A percentile compares a stretch with the other conserved stretches of the same genome.
These are phyloP conservation scores for Penicillium sumatraense DNA, from an alignment of 2,329 filamentous ascomycete species.

Conservation along the genomic window DNA sequence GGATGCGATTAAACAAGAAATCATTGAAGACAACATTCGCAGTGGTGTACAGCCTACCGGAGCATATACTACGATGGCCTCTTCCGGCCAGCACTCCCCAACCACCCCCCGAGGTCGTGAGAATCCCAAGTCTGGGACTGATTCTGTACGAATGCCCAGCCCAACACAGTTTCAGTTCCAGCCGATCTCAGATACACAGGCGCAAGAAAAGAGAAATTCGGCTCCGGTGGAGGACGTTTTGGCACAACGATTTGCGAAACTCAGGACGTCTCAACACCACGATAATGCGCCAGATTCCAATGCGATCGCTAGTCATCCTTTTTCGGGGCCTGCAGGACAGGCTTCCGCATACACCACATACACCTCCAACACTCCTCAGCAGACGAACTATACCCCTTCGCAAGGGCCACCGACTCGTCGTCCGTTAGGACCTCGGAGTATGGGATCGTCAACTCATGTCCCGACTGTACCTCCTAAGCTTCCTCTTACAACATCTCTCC, in stretches of 20 bases:
- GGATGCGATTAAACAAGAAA: conserved; percentile 47
- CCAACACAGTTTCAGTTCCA: conserved; percentile 45
- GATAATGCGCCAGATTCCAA: conserved; percentile 3
- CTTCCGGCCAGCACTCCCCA: conserved; percentile 16
- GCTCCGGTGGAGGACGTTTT: conserved; percentile 40
- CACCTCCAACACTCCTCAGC: conserved; percentile 17
- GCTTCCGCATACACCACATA: conserved; percentile 19
- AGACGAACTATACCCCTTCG: conserved; percentile 16
- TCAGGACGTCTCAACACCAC: conserved; percentile 33
- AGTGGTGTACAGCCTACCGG: conserved; percentile 34
- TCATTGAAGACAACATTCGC: conserved; percentile 42
- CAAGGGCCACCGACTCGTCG: conserved; percentile 32
- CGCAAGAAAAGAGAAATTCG: conserved; percentile 30
- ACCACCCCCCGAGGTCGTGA: conserved; percentile 29
- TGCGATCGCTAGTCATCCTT: conserved; percentile 3
- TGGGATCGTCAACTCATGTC: conserved; percentile 40
- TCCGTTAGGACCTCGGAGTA: conserved; percentile 49
- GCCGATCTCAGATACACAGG: conserved; percentile 24
- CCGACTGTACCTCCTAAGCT: conserved; percentile 50
- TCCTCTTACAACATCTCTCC: conserved; percentile 47
- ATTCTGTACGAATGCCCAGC: conserved; percentile 45
- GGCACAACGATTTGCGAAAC: conserved; percentile 47
- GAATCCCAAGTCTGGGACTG: conserved; percentile 20
- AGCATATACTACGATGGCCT: conserved; percentile 8
- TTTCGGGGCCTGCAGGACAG: conserved; percentile 19